A percentile compares a stretch with the other conserved stretches of the same genome.
These are phyloP conservation scores for Solanum etuberosum DNA, from an alignment of 257 asterid genomes.

Conservation along the genomic window DNA sequence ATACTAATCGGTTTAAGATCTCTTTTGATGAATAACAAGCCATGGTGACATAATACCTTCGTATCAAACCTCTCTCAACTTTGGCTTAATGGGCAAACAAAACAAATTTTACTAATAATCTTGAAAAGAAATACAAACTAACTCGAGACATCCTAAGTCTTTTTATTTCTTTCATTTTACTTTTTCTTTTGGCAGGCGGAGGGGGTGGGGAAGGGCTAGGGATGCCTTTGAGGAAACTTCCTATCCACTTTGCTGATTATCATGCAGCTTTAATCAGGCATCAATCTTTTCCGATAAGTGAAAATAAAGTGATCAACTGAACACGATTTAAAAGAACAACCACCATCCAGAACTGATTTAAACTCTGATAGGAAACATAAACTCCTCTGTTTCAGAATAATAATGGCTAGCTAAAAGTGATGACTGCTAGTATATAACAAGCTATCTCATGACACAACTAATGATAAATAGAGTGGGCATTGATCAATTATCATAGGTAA, in stretches of 20 bases:
- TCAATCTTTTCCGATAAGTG: background rate
- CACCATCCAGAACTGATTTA: background rate
- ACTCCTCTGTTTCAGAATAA: background rate
- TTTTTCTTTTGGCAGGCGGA: background rate
- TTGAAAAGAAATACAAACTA: background rate
- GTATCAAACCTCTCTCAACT: background rate
- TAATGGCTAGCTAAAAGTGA: background rate
- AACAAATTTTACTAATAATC: background rate
- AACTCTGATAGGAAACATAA: background rate
- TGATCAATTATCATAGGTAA: background rate
- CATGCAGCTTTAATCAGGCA: background rate
- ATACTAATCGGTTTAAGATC: background rate
- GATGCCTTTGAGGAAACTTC: background rate
- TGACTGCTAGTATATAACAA: background rate
- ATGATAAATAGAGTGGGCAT: background rate
- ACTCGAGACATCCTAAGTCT: background rate
- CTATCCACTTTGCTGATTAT: background rate
- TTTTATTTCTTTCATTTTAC: background rate
- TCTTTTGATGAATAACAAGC: background rate
- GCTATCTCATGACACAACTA: background rate
- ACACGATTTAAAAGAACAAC: background rate
- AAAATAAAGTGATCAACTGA: background rate
- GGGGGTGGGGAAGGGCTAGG: background rate
- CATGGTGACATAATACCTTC: background rate
- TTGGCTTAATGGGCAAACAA: background rate